Base-by-base conservation (phyloP, 148 eudicot genomes). In the Diospyros lotus region DNA sequence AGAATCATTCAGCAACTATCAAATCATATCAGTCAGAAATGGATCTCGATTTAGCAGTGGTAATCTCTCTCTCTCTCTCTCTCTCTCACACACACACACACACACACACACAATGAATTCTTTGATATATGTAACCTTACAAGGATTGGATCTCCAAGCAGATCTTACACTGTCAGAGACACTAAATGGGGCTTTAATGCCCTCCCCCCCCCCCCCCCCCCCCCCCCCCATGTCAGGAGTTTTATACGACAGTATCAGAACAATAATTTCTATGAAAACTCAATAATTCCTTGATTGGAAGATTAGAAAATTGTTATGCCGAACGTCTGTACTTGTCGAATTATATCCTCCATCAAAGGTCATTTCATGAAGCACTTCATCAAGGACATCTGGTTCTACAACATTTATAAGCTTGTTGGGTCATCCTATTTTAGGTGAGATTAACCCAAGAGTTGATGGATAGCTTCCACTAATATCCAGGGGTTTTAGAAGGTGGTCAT, bases 11-110 rank as follows among this genome's bases (percentile, higher is more conserved):
- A 59, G 76, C 88, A 66, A 86, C 92, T 67, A 68, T 92, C 59
- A 88, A 87, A 73, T 82, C 91, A 45, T 92, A 90, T 64, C 85
- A 82, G 85, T 77, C 80, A 51, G 90, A 88, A 56, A 70, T 92
- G 81, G 96, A 80, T 81, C 86, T 95, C 80, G 97, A 90, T 85
- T 76, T 95, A 82, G 80, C 91, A 4, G 89, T 92, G 88, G 98
- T 94, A 94, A 78, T 68, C 51, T 56, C n/a, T 7, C 65, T 76
- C 61, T 68, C 64, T 65, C 73, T 50, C 59, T 48, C 58, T 73
- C 66, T 69, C 77, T 66, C 10, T 0, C 28, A 28, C 28, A 28
- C 28, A 28, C 28, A 28, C 28, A 28, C 28, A 28, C 28, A 28
- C 28, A 28, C 28, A 28, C 10, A 48, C 64, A 54, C 55, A n/a